These are phyloP conservation scores for Gracilaria gracilis DNA, from an alignment of 23 red algal genomes.

Conservation along the genomic window DNA sequence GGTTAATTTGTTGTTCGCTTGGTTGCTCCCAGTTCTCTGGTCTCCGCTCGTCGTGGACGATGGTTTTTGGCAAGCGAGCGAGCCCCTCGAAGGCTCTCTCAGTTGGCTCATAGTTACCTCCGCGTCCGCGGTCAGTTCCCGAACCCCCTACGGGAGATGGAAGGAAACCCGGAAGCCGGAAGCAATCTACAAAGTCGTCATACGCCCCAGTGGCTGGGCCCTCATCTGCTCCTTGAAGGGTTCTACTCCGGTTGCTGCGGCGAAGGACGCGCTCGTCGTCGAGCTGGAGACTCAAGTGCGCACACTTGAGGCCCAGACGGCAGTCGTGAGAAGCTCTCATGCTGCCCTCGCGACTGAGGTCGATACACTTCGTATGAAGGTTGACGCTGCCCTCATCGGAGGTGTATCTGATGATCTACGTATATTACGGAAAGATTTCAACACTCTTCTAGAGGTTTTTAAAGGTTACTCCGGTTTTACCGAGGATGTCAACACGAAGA, in stretches of 20 bases:
- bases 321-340: not conserved
- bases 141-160: not conserved
- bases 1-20: too few relatives aligned
- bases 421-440: too few relatives aligned
- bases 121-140: not conserved
- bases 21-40: too few relatives aligned
- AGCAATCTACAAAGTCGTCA: not conserved
- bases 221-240: conserved; percentile 11
- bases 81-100: not conserved
- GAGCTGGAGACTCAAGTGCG: not conserved
- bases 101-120: not conserved
- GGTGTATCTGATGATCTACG: not conserved
- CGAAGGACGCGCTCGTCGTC: not conserved
- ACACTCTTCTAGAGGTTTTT: too few relatives aligned
- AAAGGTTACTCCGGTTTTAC: not conserved
- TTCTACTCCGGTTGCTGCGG: not conserved
- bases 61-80: not conserved
- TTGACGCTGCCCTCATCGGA: conserved; percentile 10
- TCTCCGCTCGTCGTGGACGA: too few relatives aligned
- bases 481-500: not conserved
- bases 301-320: not conserved
- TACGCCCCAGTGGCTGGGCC: not conserved
- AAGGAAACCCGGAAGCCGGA: not conserved
- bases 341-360: not conserved
- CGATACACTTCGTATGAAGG: conserved; percentile 1